Conservation (phyloP, 2,329 filamentous ascomycete species). For the Diaporthe vexans region DNA sequence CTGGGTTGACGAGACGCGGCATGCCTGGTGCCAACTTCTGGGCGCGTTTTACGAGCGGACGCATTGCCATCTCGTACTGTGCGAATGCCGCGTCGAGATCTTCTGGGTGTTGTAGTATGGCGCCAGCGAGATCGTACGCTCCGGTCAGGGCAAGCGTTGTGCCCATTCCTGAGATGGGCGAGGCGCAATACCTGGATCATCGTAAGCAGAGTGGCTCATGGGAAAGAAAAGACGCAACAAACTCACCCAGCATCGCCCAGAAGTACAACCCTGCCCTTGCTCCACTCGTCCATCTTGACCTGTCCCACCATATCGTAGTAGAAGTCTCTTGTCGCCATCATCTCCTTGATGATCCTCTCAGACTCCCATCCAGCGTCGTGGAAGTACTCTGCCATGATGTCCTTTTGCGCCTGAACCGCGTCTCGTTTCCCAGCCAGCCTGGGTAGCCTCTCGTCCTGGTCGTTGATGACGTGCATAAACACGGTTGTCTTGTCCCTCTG, state of each 20-base stretch:
- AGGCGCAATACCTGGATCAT: conserved; percentile 54
- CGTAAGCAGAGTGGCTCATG: background rate
- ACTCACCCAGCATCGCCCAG: conserved; percentile 62
- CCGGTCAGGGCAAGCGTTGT: conserved; percentile 60
- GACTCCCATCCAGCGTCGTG: conserved; percentile 61
- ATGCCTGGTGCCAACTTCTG: conserved; percentile 53
- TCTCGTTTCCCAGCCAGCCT: conserved; percentile 43
- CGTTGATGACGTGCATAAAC: conserved; percentile 35
- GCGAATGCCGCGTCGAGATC: conserved; percentile 50
- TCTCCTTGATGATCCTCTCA: conserved; percentile 52
- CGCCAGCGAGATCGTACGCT: conserved; percentile 66
- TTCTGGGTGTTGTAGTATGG: conserved; percentile 49
- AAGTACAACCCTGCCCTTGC: conserved; percentile 54
- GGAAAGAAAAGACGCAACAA: too few species aligned
- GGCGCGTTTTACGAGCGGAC: conserved; percentile 54
- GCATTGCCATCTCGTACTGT: conserved; percentile 57
- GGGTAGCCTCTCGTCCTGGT: conserved; percentile 47
- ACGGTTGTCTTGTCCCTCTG: conserved; percentile 34
- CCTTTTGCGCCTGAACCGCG: conserved; percentile 53
- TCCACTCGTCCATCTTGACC: conserved; percentile 56
- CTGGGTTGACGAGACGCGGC: conserved; percentile 46
- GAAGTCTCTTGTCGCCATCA: conserved; percentile 45
- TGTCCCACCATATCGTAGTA: conserved; percentile 59
- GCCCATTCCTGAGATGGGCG: conserved; percentile 63
- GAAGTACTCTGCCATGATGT: conserved; percentile 56